phyloP scores from a whole-genome alignment of 2,329 filamentous ascomycete species.

The Fusarium irregulare region DNA sequence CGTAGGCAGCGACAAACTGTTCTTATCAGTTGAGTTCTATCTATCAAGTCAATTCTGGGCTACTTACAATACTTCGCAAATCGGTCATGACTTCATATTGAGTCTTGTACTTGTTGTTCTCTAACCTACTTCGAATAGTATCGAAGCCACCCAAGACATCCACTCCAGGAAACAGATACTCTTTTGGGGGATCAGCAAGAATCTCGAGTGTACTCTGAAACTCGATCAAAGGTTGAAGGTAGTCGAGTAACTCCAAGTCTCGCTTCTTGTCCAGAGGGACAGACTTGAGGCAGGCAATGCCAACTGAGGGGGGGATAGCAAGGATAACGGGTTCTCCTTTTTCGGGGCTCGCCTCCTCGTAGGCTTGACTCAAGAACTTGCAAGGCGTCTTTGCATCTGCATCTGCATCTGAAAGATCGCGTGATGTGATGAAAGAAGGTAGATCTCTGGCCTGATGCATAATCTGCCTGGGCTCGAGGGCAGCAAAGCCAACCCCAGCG shows the following conservation, averaged over 20 bases:
- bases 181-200: constrained; percentile 39
- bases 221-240: constrained; percentile 29
- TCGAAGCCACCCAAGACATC: constrained; percentile 39
- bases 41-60: no score
- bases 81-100: constrained; percentile 44
- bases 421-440: constrained; percentile 27
- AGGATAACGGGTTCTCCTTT: constrained; percentile 21
- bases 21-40: not conserved
- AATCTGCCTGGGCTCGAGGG: constrained; percentile 40
- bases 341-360: constrained; percentile 17
- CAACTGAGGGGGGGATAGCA: constrained; percentile 34
- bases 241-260: constrained; percentile 41
- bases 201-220: constrained; percentile 43
- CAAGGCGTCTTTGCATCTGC: constrained; percentile 32
- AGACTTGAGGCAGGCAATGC: constrained; percentile 42
- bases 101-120: constrained; percentile 30
- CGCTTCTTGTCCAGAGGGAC: constrained; percentile 42
- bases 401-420: constrained; percentile 33
- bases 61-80: constrained; percentile 35
- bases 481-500: constrained; percentile 26
- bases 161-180: constrained; percentile 41
- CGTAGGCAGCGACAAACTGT: constrained; percentile 39
- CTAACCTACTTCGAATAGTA: constrained; percentile 29
- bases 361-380: constrained; percentile 31
- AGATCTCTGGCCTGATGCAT: constrained; percentile 29